A percentile compares a stretch with the other conserved stretches of the same genome.
phyloP scores from a whole-genome alignment of 352 stramenopile genomes.

The Phytophthora kernoviae region DNA sequence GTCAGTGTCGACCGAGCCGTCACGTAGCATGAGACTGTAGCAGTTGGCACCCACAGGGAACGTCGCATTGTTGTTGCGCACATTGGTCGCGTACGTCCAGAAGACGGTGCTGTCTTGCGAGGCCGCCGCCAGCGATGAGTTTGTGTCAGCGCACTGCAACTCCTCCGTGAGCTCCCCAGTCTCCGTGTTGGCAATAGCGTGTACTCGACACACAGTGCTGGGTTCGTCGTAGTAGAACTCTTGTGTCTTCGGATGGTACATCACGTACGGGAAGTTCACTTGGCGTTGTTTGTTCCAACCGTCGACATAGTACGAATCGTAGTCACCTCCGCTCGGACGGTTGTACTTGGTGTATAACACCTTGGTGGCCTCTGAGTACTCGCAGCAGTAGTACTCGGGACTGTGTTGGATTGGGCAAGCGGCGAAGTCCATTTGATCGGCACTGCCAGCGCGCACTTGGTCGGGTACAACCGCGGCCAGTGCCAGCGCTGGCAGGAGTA shows the following conservation, averaged over 20 bases:
- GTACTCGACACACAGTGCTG: conserved; percentile 33
- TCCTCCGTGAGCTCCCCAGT: conserved; percentile 31
- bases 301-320: conserved; percentile 40
- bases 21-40: conserved; percentile 36
- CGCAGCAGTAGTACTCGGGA: conserved; percentile 42
- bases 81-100: conserved; percentile 44
- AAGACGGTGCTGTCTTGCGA: conserved; percentile 42
- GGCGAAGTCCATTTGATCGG: conserved; percentile 34
- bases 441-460: conserved; percentile 15
- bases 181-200: conserved; percentile 19
- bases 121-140: conserved; percentile 31
- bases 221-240: conserved; percentile 42
- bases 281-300: conserved; percentile 41
- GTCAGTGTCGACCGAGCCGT: conserved; percentile 27
- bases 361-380: conserved; percentile 31
- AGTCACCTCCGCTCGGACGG: conserved; percentile 25
- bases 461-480: conserved; percentile 11
- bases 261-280: conserved; percentile 41
- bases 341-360: conserved; percentile 43
- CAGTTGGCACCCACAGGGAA: conserved; percentile 51
- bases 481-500: conserved; percentile 8
- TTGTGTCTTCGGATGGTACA: conserved; percentile 35
- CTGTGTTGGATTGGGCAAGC: conserved; percentile 41
- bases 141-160: conserved; percentile 38
- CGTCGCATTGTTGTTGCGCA: conserved; percentile 55